Conservation (phyloP, 2,329 filamentous ascomycete species). For the Xylaria sp. region DNA sequence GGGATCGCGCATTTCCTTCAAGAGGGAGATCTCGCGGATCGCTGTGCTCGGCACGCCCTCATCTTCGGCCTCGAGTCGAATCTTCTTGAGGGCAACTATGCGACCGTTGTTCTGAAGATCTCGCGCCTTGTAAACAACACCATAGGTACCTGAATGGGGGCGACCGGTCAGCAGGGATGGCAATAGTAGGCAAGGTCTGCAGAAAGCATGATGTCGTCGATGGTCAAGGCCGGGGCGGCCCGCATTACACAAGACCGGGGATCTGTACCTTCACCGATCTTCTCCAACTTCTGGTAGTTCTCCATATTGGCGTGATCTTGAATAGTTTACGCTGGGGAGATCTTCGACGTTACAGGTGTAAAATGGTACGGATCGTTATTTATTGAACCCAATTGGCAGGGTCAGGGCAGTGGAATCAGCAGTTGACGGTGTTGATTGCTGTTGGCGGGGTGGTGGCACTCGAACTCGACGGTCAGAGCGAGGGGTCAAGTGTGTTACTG, state of each 20-base stretch:
- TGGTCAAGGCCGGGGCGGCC: slow-evolving; percentile 3
- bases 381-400: not conserved
- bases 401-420: not conserved
- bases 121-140: slow-evolving; percentile 93
- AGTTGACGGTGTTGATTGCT: not conserved
- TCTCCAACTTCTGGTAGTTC: slow-evolving; percentile 96
- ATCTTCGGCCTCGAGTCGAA: slow-evolving; percentile 92
- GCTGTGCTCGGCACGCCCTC: slow-evolving; percentile 92
- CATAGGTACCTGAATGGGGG: slow-evolving; percentile 77
- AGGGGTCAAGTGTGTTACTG: slow-evolving; percentile 26
- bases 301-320: slow-evolving; percentile 69
- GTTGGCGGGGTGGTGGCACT: slow-evolving; percentile 30
- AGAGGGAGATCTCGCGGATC: slow-evolving; percentile 91
- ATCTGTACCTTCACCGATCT: slow-evolving; percentile 86
- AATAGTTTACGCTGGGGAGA: slow-evolving; percentile 19
- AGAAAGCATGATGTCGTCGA: not conserved
- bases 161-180: slow-evolving; percentile 19
- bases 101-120: slow-evolving; percentile 84
- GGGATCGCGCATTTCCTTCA: slow-evolving; percentile 93
- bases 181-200: not conserved
- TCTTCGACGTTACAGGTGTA: slow-evolving; percentile 18
- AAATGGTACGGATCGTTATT: not conserved
- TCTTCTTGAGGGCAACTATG: slow-evolving; percentile 95
- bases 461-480: slow-evolving; percentile 18
- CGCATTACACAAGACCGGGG: not conserved